Evolutionary conservation across 331 rosid genomes (phyloP).

Genomic region (Cydonia oblonga): DNA sequence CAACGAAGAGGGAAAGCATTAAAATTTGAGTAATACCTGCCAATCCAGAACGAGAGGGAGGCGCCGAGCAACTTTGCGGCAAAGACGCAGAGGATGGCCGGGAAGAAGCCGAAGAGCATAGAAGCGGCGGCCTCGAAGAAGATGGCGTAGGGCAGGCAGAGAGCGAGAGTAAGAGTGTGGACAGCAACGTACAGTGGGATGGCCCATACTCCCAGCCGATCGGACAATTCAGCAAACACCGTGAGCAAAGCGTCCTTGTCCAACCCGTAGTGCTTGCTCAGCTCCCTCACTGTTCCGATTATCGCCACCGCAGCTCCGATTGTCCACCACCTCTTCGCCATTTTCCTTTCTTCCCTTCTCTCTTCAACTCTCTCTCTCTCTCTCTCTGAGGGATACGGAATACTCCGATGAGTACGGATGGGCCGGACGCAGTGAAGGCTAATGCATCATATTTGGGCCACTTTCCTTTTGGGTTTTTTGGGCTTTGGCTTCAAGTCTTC

Average conservation of each 20-base stretch:
- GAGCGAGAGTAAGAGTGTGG: slow-evolving; percentile 66
- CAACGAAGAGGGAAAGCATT: background rate
- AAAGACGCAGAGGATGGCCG: slow-evolving; percentile 71
- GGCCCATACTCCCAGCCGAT: slow-evolving; percentile 74
- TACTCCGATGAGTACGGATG: background rate
- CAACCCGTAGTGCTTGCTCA: slow-evolving; percentile 22
- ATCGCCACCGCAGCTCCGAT: slow-evolving; percentile 27
- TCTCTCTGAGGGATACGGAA: background rate
- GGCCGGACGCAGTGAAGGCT: background rate
- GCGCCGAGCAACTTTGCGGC: slow-evolving; percentile 85
- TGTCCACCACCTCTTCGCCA: slow-evolving; percentile 42
- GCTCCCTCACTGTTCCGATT: slow-evolving; percentile 17
- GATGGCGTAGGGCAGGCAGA: slow-evolving; percentile 74
- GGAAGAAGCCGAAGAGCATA: slow-evolving; percentile 71
- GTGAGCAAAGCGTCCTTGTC: slow-evolving; percentile 42
- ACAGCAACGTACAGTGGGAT: slow-evolving; percentile 57
- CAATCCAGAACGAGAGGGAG: slow-evolving; percentile 77
- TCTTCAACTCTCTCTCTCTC: no score
- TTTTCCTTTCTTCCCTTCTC: background rate
- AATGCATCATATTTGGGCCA: background rate
- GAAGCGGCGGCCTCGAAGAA: slow-evolving; percentile 81
- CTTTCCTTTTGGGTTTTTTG: background rate
- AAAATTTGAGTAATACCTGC: slow-evolving; percentile 37
- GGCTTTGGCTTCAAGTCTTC: background rate
- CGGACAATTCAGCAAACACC: slow-evolving; percentile 35